Percentiles rank a stretch among this genome's conserved stretches.
Conservation (phyloP, 495 filamentous ascomycete species). For the Usnea hakonensis region DNA sequence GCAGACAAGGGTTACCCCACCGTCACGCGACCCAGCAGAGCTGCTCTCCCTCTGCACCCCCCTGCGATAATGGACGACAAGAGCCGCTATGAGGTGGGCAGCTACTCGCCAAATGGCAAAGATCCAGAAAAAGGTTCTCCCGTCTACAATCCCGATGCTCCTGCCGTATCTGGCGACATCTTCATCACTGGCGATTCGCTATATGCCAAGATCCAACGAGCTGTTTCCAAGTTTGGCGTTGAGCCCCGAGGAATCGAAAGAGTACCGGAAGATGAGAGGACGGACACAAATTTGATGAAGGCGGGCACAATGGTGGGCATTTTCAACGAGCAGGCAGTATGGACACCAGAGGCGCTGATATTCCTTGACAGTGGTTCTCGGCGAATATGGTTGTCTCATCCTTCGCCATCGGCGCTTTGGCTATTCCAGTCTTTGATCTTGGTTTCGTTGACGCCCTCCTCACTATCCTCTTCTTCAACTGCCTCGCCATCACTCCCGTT, state of each 20-base stretch:
- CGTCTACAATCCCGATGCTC: conserved; percentile 42
- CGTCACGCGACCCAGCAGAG: conserved; percentile 19
- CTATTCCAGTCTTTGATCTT: conserved; percentile 56
- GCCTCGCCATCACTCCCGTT: conserved; percentile 64
- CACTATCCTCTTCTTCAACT: conserved; percentile 69
- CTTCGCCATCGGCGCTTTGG: conserved; percentile 72
- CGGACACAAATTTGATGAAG: conserved; percentile 56
- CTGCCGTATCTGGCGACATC: conserved; percentile 53
- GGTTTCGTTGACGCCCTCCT: conserved; percentile 73
- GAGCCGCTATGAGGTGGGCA: conserved; percentile 16
- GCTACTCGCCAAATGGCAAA: conserved; percentile 17
- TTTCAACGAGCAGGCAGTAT: neutral
- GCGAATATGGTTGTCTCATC: conserved; percentile 79
- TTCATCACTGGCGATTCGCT: conserved; percentile 54
- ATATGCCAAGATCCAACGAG: conserved; percentile 60
- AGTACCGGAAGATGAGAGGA: conserved; percentile 66
- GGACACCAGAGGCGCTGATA: neutral
- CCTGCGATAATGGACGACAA: conserved; percentile 24
- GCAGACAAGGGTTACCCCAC: conserved; percentile 11
- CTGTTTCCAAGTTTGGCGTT: conserved; percentile 61
- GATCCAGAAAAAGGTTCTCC: conserved; percentile 20
- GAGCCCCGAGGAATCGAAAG: conserved; percentile 77
- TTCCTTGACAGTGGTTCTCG: conserved; percentile 59
- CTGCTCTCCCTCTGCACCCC: conserved; percentile 4
- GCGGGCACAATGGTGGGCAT: conserved; percentile 64